Percentiles rank a stretch among this genome's conserved stretches.
Conservation (phyloP, 2,329 filamentous ascomycete genomes). For the Tolypocladium tropicale region DNA sequence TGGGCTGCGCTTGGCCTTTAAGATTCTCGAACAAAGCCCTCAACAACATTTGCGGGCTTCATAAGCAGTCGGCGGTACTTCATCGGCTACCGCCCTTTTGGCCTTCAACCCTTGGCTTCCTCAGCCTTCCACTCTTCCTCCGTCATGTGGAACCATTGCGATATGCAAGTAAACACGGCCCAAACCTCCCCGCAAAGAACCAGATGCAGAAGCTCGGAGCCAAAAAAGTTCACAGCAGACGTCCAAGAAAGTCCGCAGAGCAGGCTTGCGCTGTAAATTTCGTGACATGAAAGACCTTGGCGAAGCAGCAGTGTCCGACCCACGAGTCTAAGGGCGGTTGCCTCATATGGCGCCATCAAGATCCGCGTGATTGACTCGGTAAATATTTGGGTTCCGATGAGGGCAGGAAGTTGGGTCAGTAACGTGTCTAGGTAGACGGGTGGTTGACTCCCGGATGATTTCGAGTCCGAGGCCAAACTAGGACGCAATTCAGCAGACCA, state of each 20-base stretch:
- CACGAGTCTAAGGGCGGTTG: conserved; percentile 31
- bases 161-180: conserved; percentile 27
- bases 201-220: conserved; percentile 34
- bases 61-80: neutral
- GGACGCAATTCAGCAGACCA: conserved; percentile 51
- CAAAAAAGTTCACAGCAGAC: conserved; percentile 33
- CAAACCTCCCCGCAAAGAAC: conserved; percentile 34
- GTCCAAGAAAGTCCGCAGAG: conserved; percentile 27
- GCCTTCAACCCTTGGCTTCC: conserved; percentile 9
- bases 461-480: conserved; percentile 26
- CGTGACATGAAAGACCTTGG: conserved; percentile 24
- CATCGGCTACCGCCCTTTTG: neutral
- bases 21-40: neutral
- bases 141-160: conserved; percentile 28
- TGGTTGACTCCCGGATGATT: conserved; percentile 10
- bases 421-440: conserved; percentile 36
- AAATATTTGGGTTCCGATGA: conserved; percentile 36
- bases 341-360: conserved; percentile 35
- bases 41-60: neutral
- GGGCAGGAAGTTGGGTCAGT: conserved; percentile 39
- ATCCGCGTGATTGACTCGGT: conserved; percentile 31
- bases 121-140: conserved; percentile 33
- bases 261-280: conserved; percentile 27
- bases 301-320: conserved; percentile 30
- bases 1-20: neutral